Conservation (phyloP, 495 filamentous ascomycete genomes). For the Penicillium dipodomyicola region DNA sequence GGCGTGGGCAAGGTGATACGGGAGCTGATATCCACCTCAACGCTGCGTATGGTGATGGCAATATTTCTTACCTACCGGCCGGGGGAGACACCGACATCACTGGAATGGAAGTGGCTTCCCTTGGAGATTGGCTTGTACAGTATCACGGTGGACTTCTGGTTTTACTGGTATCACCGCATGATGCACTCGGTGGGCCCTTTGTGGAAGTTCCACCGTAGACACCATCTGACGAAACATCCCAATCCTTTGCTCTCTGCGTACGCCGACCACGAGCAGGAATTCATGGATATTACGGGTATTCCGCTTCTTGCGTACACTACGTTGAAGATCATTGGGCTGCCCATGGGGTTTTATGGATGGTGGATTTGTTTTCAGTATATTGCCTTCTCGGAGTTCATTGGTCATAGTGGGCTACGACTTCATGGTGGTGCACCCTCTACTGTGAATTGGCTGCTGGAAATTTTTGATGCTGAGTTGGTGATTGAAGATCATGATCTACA, state of each 20-base stretch:
- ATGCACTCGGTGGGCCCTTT: slow-evolving; percentile 24
- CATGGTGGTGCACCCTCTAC: slow-evolving; percentile 27
- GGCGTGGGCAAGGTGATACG: slow-evolving; percentile 26
- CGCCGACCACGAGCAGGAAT: slow-evolving; percentile 32
- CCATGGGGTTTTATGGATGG: slow-evolving; percentile 34
- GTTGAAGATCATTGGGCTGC: slow-evolving; percentile 23
- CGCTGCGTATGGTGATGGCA: slow-evolving; percentile 26
- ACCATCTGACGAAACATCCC: slow-evolving; percentile 32
- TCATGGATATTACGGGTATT: slow-evolving; percentile 31
- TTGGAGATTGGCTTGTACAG: slow-evolving; percentile 31
- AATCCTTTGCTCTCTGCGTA: slow-evolving; percentile 30
- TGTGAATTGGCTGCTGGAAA: slow-evolving; percentile 27
- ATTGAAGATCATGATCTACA: slow-evolving; percentile 36
- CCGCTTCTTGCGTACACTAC: slow-evolving; percentile 28
- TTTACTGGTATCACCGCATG: slow-evolving; percentile 32
- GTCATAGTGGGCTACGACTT: slow-evolving; percentile 29
- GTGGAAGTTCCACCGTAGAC: slow-evolving; percentile 31
- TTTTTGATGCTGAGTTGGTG: slow-evolving; percentile 29
- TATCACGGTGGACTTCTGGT: slow-evolving; percentile 31
- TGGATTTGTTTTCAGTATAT: slow-evolving; percentile 34
- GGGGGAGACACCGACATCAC: slow-evolving; percentile 34
- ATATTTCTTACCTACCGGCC: slow-evolving; percentile 27
- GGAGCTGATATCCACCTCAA: slow-evolving; percentile 26
- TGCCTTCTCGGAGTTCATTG: slow-evolving; percentile 30
- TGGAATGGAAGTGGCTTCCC: slow-evolving; percentile 26